Percentiles rank a stretch among this genome's conserved stretches.
phyloP scores from a whole-genome alignment of 768 basidiomycete species.

The Boletus huronensis region DNA sequence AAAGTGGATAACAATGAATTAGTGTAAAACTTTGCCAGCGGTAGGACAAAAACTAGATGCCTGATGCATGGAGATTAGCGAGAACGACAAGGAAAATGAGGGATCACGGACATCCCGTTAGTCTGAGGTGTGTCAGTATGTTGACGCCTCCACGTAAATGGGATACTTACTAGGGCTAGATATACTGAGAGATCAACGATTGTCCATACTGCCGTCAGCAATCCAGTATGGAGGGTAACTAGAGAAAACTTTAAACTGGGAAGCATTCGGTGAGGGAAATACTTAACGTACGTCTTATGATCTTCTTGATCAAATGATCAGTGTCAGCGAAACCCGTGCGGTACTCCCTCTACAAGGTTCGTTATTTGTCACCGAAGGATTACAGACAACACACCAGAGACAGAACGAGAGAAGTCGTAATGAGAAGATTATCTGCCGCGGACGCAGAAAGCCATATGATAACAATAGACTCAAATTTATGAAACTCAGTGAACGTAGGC shows the following conservation, averaged over 20 bases:
- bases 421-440: constrained; percentile 44
- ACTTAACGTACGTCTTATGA: constrained; percentile 34
- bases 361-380: neutral
- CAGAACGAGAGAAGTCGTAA: constrained; percentile 40
- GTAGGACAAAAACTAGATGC: constrained; percentile 31
- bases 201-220: constrained; percentile 38
- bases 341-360: constrained; percentile 29
- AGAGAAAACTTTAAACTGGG: neutral
- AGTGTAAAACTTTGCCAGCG: constrained; percentile 35
- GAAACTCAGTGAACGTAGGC: constrained; percentile 27
- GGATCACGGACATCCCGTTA: constrained; percentile 16
- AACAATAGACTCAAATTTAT: constrained; percentile 30
- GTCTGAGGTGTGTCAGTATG: constrained; percentile 17
- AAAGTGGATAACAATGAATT: constrained; percentile 35
- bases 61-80: constrained; percentile 7
- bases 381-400: constrained; percentile 36
- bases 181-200: constrained; percentile 31
- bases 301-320: constrained; percentile 36
- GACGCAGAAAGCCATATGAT: constrained; percentile 45
- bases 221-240: constrained; percentile 41
- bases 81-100: neutral
- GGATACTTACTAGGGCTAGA: constrained; percentile 18
- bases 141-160: neutral
- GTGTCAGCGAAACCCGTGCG: constrained; percentile 37
- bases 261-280: neutral